phyloP scores from a whole-genome alignment of 2,329 filamentous ascomycete genomes.

The Penicillium psychrosexuale region DNA sequence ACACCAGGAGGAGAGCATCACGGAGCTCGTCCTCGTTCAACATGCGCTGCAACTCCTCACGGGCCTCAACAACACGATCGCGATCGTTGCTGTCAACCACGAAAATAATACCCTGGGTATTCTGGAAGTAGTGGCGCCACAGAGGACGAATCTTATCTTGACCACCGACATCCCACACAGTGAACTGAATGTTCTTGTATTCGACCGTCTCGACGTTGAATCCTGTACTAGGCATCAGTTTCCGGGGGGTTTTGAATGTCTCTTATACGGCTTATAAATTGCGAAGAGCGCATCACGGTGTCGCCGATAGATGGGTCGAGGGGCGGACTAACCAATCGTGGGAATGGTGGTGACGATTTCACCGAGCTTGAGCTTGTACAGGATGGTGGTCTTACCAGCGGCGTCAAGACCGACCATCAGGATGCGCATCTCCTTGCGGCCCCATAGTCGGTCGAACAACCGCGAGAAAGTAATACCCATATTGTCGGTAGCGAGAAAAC shows the following conservation, averaged over 20 bases:
- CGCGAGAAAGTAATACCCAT: slow-evolving; percentile 99
- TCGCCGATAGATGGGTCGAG: not conserved
- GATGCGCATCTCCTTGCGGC: slow-evolving; percentile 99
- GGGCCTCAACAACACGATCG: slow-evolving; percentile 94
- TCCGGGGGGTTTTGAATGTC: not conserved
- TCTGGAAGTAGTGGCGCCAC: slow-evolving; percentile 99
- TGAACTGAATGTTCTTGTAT: slow-evolving; percentile 99
- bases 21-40: slow-evolving; percentile 98
- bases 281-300: slow-evolving; percentile 1
- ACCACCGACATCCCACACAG: slow-evolving; percentile 99
- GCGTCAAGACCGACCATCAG: slow-evolving; percentile 99
- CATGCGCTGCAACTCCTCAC: slow-evolving; percentile 95
- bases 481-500: slow-evolving; percentile 46
- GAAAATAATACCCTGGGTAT: slow-evolving; percentile 99
- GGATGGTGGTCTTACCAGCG: slow-evolving; percentile 99
- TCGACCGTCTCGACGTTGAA: slow-evolving; percentile 99
- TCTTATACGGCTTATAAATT: not conserved
- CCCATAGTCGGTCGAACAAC: slow-evolving; percentile 93
- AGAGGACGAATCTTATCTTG: slow-evolving; percentile 99
- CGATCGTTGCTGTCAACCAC: slow-evolving; percentile 99
- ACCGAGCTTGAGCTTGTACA: slow-evolving; percentile 99
- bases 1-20: slow-evolving; percentile 93
- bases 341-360: slow-evolving; percentile 98
- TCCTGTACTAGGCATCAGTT: slow-evolving; percentile 51
- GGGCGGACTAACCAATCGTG: slow-evolving; percentile 73